Base-by-base conservation (phyloP, 2,329 filamentous ascomycete species). In the Teratosphaeria pseudoeucalypti region DNA sequence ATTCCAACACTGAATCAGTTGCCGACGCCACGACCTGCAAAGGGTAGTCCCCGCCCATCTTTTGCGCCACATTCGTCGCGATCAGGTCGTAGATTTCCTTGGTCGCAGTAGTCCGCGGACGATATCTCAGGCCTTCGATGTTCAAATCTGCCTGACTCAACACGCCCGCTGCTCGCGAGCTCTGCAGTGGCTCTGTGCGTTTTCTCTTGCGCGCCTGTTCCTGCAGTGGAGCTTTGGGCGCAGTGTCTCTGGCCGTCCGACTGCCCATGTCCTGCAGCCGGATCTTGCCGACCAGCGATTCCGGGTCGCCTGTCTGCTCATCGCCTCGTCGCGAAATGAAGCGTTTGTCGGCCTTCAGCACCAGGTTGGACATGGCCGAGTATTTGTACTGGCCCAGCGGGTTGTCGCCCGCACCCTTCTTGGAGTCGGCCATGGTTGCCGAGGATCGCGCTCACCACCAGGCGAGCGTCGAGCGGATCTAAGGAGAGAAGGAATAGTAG, bases 341-440 rank as follows among this genome's bases (percentile, higher is more conserved):
- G 70, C 94, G 88, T 78, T 92, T 88, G 81, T 99, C 94, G 79
- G 91, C 92, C 89, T 99, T 94, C 85, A 99, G 90, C 74, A 99
- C 94, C 90, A 99, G 88, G 85, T 99, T 99, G 79, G 94, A 99
- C 94, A 99, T 74, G 55, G 70, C 71, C 61, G 66, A 67, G 67
- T 74, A 74, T 64, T 74, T 74, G 69, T 74, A 74, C 66, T 73
- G 70, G 56, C 66, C 69, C 60, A 73, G 63, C 56, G 69, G 66
- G 65, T 71, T 71, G 61, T 68, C 68, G 59, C 67, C 70, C 64
- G 67, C 67, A 60, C 68, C 65, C 57, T 69, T 66, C 29, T 66
- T 66, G 32, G 55, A 56, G 61, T 66, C 64, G 61, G 67, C 68
- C 70, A 72, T 72, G 62, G 47, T 65, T 12, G 53, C 14, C 23